Evolutionary conservation across 352 stramenopile species (phyloP).

Genomic region (Nannochloropsis limnetica): DNA sequence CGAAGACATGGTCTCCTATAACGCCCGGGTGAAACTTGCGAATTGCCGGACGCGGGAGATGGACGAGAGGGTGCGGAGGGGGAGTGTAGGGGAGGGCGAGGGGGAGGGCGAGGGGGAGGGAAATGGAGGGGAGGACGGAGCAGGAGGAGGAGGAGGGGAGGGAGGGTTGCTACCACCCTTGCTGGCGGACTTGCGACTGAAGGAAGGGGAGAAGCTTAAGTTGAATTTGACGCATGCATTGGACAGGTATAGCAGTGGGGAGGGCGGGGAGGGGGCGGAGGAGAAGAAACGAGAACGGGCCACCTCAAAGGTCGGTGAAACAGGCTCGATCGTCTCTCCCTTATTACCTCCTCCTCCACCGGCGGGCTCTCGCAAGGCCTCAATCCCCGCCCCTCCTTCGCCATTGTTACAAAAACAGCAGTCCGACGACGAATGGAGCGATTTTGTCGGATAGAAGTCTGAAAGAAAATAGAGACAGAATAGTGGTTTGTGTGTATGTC

Average conservation of each 20-base stretch:
- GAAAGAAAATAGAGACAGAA: too few relatives aligned
- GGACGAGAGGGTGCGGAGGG: neutral
- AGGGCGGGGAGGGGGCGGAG: neutral
- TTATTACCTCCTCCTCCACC: neutral
- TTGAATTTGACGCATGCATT: neutral
- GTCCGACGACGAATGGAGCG: slow-evolving; percentile 7
- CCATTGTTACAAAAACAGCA: neutral
- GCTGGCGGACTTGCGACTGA: neutral
- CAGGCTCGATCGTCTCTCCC: neutral
- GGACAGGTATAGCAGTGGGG: neutral
- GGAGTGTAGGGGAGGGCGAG: neutral
- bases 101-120: neutral
- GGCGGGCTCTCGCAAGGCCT: neutral
- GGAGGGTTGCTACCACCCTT: neutral
- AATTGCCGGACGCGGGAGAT: neutral
- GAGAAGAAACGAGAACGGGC: neutral
- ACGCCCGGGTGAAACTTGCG: neutral
- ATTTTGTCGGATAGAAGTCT: neutral
- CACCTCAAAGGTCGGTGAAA: neutral
- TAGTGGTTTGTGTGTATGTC: too few relatives aligned
- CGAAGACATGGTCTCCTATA: slow-evolving; percentile 16
- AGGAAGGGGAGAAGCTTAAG: slow-evolving; percentile 6
- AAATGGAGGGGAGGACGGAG: neutral
- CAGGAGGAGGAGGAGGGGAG: neutral
- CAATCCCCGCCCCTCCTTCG: neutral